Evolutionary conservation across 2,329 filamentous ascomycete species (phyloP), one percentile per base, ranked within the genome.

Genomic region (Bipolaris oryzae): DNA sequence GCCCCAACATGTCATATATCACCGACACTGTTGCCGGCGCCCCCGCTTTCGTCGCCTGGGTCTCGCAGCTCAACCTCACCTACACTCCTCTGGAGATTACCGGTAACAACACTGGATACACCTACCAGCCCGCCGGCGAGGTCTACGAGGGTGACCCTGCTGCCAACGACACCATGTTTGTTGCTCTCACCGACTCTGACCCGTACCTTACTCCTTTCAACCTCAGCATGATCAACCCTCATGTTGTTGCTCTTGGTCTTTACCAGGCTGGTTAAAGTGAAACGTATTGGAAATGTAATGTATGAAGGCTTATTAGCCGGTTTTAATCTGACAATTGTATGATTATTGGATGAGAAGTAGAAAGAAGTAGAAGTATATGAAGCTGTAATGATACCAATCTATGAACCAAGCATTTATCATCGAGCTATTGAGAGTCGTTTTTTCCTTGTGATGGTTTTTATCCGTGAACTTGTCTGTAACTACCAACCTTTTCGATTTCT

Each of bases 1-100:
- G 91, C 0, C 91, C 91, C 0, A 94, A 96, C 76, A 92, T 91
- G 78, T 90, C 86, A 70, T 96, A 96, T 72, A 78, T 92, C 46
- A 94, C 91, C 0, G 74, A 80, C 0, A 81, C 82, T 0, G 63
- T 69, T 16, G 89, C 88, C 0, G 81, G 81, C 1, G 66, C 74
- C 3, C 88, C 91, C 0, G 76, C 79, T 55, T 96, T 84, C 63
- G 90, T 91, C 0, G 84, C 86, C 0, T 96, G 91, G 90, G 88
- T 90, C 1, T 84, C 82, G 0, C 91, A 95, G 79, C 79, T 95
- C 33, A 82, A 82, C 70, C 51, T 82, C 25, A 82, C 80, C 2
- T 82, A 82, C 72, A 82, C 80, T 5, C 77, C 78, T 44, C 68
- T 82, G 16, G 92, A 90, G 60, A 80, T 89, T 11, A 95, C 91